These are phyloP conservation scores for Wilcoxina mikolae DNA, from an alignment of 495 filamentous ascomycete genomes.

Conservation along the genomic window DNA sequence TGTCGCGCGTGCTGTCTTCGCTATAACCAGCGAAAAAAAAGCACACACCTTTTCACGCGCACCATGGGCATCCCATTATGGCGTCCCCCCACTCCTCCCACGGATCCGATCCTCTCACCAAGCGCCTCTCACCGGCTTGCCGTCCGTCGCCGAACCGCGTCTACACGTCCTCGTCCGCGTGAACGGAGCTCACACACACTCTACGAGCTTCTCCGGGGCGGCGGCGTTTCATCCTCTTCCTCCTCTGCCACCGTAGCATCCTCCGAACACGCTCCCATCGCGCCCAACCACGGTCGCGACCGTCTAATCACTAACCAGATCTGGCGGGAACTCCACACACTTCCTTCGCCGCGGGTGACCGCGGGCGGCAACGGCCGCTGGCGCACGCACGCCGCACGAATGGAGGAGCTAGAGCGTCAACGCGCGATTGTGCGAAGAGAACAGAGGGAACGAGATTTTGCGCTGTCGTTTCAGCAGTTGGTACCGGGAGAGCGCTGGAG, in stretches of 20 bases:
- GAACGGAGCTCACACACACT: background rate
- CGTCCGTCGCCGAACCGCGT: background rate
- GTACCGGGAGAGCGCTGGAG: too few relatives aligned
- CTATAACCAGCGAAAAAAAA: too few relatives aligned
- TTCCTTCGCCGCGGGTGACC: background rate
- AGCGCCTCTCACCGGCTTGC: background rate
- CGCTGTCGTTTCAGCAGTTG: too few relatives aligned
- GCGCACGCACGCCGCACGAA: background rate
- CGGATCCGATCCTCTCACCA: background rate
- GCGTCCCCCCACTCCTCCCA: background rate
- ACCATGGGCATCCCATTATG: constrained; percentile 4
- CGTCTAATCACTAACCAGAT: background rate
- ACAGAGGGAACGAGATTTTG: too few relatives aligned
- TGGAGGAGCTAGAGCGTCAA: too few relatives aligned
- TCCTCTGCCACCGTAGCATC: background rate
- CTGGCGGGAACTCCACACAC: background rate
- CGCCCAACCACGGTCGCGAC: too few relatives aligned
- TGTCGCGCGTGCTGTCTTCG: too few relatives aligned
- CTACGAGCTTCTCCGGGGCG: background rate
- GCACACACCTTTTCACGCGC: too few relatives aligned
- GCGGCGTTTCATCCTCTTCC: background rate
- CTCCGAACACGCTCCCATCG: background rate
- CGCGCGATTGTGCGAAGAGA: too few relatives aligned
- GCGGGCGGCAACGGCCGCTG: background rate
- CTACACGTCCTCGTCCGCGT: background rate